Evolutionary conservation across 2,329 filamentous ascomycete species (phyloP).

Genomic region (Fusarium humuli): DNA sequence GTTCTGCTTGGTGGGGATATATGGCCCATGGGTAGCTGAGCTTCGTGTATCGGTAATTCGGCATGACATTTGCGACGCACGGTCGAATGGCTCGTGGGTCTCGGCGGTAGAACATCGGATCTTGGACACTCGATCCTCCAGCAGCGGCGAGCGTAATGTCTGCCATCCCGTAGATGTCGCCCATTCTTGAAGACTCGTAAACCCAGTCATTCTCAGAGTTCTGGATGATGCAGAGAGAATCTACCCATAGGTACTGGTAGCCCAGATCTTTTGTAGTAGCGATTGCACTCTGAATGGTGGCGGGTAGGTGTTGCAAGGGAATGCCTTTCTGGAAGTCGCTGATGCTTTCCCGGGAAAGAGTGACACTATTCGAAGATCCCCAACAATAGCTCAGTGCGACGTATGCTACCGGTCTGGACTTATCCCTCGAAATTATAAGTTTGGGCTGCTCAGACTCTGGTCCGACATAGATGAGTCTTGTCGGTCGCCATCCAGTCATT

Average conservation of each 20-base stretch:
- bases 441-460: background rate
- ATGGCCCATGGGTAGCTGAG: slow-evolving; percentile 13
- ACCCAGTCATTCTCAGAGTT: background rate
- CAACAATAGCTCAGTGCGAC: slow-evolving; percentile 7
- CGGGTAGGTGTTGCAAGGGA: rapidly evolving
- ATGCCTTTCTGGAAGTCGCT: background rate
- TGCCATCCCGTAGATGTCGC: background rate
- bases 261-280: background rate
- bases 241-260: slow-evolving; percentile 5
- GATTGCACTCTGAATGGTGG: background rate
- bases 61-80: background rate
- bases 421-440: background rate
- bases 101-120: background rate
- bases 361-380: background rate
- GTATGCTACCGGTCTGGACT: rapidly evolving
- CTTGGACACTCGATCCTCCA: background rate
- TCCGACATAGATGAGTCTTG: background rate
- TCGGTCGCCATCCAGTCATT: background rate
- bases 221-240: slow-evolving; percentile 7
- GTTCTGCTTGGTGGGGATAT: slow-evolving; percentile 1
- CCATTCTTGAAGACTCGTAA: background rate
- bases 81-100: slow-evolving; percentile 1
- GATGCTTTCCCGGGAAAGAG: background rate
- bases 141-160: background rate
- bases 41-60: background rate